Percentiles rank a stretch among this genome's conserved stretches.
Evolutionary conservation across 441 rosid species (phyloP).

Genomic region (Capsella rubella): DNA sequence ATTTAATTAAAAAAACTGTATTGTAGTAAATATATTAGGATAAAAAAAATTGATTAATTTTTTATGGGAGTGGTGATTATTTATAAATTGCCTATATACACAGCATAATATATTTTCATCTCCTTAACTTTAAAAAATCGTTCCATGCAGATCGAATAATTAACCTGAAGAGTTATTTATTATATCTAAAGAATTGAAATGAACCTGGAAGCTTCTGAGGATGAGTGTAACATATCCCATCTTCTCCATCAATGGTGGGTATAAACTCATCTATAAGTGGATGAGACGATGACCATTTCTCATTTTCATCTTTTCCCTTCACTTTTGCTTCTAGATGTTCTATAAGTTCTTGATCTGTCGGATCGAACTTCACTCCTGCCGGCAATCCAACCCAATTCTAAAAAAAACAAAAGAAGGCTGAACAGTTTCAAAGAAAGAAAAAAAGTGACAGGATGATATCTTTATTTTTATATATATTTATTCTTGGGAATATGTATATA

Average conservation of each 20-base stretch:
- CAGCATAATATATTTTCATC: not conserved
- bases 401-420: constrained; percentile 3
- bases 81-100: not conserved
- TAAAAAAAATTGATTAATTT: not conserved
- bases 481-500: constrained; percentile 1
- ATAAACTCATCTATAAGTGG: constrained; percentile 96
- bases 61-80: not conserved
- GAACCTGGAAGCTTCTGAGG: constrained; percentile 98
- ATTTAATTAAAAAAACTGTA: too few relatives aligned
- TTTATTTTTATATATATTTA: constrained; percentile 26
- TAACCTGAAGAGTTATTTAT: constrained; percentile 3
- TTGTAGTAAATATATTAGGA: not conserved
- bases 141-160: not conserved
- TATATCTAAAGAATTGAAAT: constrained; percentile 31
- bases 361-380: constrained; percentile 97
- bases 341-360: constrained; percentile 95
- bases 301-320: constrained; percentile 54
- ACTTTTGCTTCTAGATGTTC: constrained; percentile 96
- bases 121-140: not conserved
- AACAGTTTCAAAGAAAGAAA: constrained; percentile 21
- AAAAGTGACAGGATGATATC: constrained; percentile 37
- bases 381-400: constrained; percentile 98
- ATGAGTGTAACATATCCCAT: constrained; percentile 98
- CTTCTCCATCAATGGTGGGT: constrained; percentile 97
- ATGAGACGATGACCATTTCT: constrained; percentile 60